Base-by-base conservation (phyloP, 2,329 filamentous ascomycete genomes). In the Calycina herbarum region DNA sequence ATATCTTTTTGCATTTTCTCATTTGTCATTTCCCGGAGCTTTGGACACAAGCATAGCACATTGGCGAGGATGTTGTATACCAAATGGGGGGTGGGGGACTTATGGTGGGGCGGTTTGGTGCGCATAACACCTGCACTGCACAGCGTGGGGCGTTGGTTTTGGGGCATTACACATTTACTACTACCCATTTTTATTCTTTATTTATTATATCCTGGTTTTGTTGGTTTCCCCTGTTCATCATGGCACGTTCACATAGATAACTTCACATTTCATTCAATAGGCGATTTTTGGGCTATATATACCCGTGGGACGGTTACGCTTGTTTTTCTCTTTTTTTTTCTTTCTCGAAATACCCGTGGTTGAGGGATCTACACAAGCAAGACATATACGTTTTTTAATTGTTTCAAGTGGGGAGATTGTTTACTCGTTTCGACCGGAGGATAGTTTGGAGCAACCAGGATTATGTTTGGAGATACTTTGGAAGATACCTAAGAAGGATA, bases 141-240 rank as follows among this genome's bases (percentile, higher is more conserved):
- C 67, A 68, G 66, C 68, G 66, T 62, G 27, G 48, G 69, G 69
- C 67, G 69, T 71, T 71, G 66, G 45, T 20, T 51, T 20, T 60
- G 58, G 60, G 60, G 57, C 58, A 64, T 68, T 64, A 27, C 64
- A 62, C 54, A 20, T 60, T 54, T 64, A 51, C 45, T 27, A 51
- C 45, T 24, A 24, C 20, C 42, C 42, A 48, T 48, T 48, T 48
- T 24, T 27, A 38, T 38, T 38, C 13, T 24, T 51, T 51, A n/a
- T 40, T 63, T 38, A n/a, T 17, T 56, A 29, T 62, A 62, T 54
- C 59, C 59, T n/a, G 33, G 20, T 54, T 64, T 29, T 10, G 3
- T 17, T 40, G 45, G n/a, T 24, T 51, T 11, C n/a, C 2, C 20
- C n/a, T 51, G n/a, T 51, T 51, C 20, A 51, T 38, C 27, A 51